These are phyloP conservation scores for Penicillium bovifimosum DNA, from an alignment of 495 filamentous ascomycete genomes.

Conservation along the genomic window DNA sequence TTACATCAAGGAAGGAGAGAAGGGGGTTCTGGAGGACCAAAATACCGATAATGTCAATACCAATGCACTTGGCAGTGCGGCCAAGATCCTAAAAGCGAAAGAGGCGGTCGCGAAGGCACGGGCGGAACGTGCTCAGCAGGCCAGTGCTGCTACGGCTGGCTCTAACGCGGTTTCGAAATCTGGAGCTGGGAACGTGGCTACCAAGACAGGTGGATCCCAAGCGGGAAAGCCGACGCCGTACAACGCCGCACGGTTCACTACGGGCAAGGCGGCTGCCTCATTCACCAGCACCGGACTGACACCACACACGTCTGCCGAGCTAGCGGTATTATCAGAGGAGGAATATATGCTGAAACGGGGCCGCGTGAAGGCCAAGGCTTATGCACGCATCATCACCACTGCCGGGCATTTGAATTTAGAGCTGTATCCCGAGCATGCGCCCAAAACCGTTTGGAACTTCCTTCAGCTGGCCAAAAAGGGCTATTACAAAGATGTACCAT, in stretches of 20 bases:
- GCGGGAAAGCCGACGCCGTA: conserved; percentile 52
- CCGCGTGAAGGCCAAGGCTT: conserved; percentile 82
- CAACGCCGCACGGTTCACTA: conserved; percentile 87
- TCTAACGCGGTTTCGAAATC: conserved; percentile 40
- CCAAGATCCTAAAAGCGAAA: conserved; percentile 87
- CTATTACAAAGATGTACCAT: conserved; percentile 75
- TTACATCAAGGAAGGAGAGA: conserved; percentile 77
- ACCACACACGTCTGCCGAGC: conserved; percentile 78
- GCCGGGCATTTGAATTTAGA: conserved; percentile 82
- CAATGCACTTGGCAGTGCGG: conserved; percentile 69
- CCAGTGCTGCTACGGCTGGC: conserved; percentile 16
- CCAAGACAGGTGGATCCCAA: conserved; percentile 24
- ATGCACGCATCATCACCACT: conserved; percentile 80
- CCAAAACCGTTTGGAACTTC: conserved; percentile 96
- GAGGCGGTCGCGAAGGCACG: conserved; percentile 83
- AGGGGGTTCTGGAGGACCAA: conserved; percentile 58
- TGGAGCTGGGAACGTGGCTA: conserved; percentile 8
- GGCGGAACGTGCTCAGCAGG: conserved; percentile 45
- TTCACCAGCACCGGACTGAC: conserved; percentile 94
- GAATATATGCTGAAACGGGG: conserved; percentile 91
- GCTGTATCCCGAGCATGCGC: conserved; percentile 83
- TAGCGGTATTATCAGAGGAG: conserved; percentile 82
- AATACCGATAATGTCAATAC: conserved; percentile 63
- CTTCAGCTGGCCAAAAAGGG: conserved; percentile 80
- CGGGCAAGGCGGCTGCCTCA: conserved; percentile 84